Percentiles rank a stretch among this genome's conserved stretches.
Conservation (phyloP, 768 basidiomycete species). For the Termitomyces sp. region DNA sequence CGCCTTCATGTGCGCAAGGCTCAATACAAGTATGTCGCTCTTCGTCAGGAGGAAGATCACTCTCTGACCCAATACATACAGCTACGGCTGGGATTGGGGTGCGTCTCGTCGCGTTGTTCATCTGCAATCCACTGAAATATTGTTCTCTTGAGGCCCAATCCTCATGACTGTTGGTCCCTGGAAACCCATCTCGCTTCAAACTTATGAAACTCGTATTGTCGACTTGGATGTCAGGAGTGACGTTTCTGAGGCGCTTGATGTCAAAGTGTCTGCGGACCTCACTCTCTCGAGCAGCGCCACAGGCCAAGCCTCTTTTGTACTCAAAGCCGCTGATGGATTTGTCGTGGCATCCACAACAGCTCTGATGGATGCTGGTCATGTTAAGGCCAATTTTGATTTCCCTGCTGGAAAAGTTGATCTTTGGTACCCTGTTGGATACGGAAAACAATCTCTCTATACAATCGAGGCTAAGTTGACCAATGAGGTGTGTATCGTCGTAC, state of each 20-base stretch:
- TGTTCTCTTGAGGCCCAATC: conserved; percentile 54
- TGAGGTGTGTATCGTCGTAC: conserved; percentile 33
- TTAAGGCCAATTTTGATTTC: conserved; percentile 45
- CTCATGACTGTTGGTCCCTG: conserved; percentile 88
- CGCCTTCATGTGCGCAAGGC: conserved; percentile 91
- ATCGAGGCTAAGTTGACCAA: conserved; percentile 54
- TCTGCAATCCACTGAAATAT: background rate
- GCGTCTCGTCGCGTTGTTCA: conserved; percentile 2
- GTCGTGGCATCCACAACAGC: conserved; percentile 36
- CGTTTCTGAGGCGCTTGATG: conserved; percentile 53
- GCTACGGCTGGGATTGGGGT: conserved; percentile 94
- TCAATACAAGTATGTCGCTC: conserved; percentile 73
- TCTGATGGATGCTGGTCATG: conserved; percentile 30
- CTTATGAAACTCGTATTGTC: conserved; percentile 58
- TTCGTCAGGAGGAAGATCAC: background rate
- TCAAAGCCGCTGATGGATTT: conserved; percentile 49
- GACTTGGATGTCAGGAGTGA: conserved; percentile 60
- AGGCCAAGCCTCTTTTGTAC: conserved; percentile 39
- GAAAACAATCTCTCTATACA: conserved; percentile 74
- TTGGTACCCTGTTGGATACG: conserved; percentile 88
- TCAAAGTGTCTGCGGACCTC: conserved; percentile 45
- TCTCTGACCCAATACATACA: conserved; percentile 19
- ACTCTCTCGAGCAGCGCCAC: conserved; percentile 34
- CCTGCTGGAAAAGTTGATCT: conserved; percentile 56
- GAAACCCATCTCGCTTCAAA: conserved; percentile 73